Percentiles rank a stretch among this genome's conserved stretches.
Evolutionary conservation across 345 rosid species (phyloP).

Genomic region (Ricinus communis): DNA sequence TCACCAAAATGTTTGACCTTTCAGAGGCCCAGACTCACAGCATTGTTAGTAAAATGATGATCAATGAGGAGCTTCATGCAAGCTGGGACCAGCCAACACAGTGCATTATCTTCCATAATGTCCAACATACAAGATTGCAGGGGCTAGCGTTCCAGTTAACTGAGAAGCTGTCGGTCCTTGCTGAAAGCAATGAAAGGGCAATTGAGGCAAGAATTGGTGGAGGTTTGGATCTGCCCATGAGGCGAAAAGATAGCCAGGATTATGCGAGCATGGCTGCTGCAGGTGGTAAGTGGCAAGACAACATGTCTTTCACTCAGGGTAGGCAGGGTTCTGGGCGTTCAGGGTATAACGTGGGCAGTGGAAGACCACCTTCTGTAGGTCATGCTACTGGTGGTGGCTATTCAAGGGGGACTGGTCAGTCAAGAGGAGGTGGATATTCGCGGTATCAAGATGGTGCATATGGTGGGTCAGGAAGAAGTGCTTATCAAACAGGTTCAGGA

Average conservation of each 20-base stretch:
- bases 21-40: constrained; percentile 55
- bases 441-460: constrained; percentile 29
- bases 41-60: constrained; percentile 84
- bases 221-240: constrained; percentile 54
- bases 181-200: constrained; percentile 82
- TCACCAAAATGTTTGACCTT: constrained; percentile 77
- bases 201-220: constrained; percentile 66
- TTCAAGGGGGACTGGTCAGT: constrained; percentile 51
- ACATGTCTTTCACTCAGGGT: constrained; percentile 49
- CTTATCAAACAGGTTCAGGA: not conserved
- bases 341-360: constrained; percentile 42
- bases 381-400: constrained; percentile 45
- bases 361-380: constrained; percentile 38
- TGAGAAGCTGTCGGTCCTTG: constrained; percentile 63
- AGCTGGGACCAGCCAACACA: constrained; percentile 89
- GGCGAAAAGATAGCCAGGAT: constrained; percentile 71
- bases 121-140: constrained; percentile 69
- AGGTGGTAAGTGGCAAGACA: constrained; percentile 71
- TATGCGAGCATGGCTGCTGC: constrained; percentile 42
- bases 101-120: constrained; percentile 72
- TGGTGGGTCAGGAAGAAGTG: constrained; percentile 37
- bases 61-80: constrained; percentile 70
- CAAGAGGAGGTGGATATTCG: constrained; percentile 53
- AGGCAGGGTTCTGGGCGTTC: constrained; percentile 49
- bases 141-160: constrained; percentile 75